Conservation (phyloP, 2,329 filamentous ascomycete species). For the Penicillium sp. region DNA sequence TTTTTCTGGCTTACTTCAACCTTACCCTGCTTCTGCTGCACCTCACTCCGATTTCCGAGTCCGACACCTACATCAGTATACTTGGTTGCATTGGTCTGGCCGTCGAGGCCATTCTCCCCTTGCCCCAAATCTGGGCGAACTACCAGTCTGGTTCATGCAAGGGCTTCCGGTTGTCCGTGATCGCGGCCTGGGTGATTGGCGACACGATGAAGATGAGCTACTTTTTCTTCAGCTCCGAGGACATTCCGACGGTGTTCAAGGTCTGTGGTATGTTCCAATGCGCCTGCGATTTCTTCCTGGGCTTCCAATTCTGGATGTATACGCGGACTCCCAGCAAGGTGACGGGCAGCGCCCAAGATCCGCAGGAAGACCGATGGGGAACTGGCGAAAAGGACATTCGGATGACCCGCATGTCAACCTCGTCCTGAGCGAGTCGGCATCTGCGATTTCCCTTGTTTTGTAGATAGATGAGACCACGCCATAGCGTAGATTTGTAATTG, state of each 20-base stretch:
- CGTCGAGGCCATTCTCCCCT: constrained; percentile 44
- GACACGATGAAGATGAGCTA: constrained; percentile 49
- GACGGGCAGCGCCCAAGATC: constrained; percentile 21
- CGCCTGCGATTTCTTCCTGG: constrained; percentile 44
- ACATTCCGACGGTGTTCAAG: constrained; percentile 46
- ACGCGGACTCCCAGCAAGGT: constrained; percentile 26
- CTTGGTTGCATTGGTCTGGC: constrained; percentile 45
- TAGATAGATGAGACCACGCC: constrained; percentile 17
- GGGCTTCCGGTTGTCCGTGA: constrained; percentile 46
- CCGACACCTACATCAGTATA: constrained; percentile 40
- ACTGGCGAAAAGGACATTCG: constrained; percentile 37
- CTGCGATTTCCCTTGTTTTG: constrained; percentile 4
- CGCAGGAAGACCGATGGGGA: constrained; percentile 24
- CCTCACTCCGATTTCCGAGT: constrained; percentile 44
- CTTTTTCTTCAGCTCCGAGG: constrained; percentile 42
- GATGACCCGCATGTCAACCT: constrained; percentile 23
- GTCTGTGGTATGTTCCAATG: constrained; percentile 47
- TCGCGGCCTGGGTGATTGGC: constrained; percentile 46
- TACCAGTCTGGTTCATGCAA: constrained; percentile 45
- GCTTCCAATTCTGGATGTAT: constrained; percentile 46
- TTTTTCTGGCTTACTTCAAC: constrained; percentile 52
- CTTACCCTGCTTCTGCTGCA: constrained; percentile 48
- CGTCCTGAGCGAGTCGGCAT: not conserved
- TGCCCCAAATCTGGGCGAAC: constrained; percentile 47
- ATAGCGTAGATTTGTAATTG: constrained; percentile 9